A percentile compares a stretch with the other conserved stretches of the same genome.
These are phyloP conservation scores for Boletus semigastroideus DNA, from an alignment of 1,284 basidiomycete genomes.

Conservation along the genomic window DNA sequence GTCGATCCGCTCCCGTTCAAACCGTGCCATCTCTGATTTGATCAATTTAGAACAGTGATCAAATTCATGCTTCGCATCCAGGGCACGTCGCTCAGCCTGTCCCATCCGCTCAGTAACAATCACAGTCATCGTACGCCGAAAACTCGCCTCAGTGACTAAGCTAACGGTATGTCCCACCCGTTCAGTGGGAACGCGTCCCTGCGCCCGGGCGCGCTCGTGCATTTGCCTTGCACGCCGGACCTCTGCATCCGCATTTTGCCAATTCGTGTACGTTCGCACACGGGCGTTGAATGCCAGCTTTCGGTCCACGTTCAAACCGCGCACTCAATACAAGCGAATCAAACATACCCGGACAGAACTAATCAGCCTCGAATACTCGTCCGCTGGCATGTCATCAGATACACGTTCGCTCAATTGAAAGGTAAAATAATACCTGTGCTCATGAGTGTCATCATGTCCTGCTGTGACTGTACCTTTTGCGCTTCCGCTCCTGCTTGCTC, in stretches of 20 bases:
- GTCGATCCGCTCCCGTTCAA: constrained; percentile 90
- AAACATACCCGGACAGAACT: constrained; percentile 76
- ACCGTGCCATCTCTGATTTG: constrained; percentile 90
- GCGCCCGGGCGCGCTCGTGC: constrained; percentile 80
- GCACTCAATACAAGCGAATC: neutral
- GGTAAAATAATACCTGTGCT: constrained; percentile 55
- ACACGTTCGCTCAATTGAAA: constrained; percentile 2
- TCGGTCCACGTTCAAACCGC: neutral
- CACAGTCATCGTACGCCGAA: neutral
- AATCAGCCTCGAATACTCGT: constrained; percentile 92
- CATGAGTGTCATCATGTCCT: constrained; percentile 77
- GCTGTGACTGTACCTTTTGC: constrained; percentile 71
- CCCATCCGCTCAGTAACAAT: constrained; percentile 2
- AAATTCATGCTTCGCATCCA: constrained; percentile 84
- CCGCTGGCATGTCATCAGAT: constrained; percentile 45
- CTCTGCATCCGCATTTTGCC: constrained; percentile 81
- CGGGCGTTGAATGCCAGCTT: constrained; percentile 86
- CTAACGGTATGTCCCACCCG: constrained; percentile 66
- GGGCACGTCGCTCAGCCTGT: constrained; percentile 75
- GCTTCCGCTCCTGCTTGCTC: constrained; percentile 69
- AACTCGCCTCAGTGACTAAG: constrained; percentile 73
- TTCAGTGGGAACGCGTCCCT: constrained; percentile 68
- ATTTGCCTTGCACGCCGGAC: constrained; percentile 67
- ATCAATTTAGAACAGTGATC: constrained; percentile 85
- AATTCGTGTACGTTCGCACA: constrained; percentile 77